Percentiles rank a stretch among this genome's conserved stretches.
These are phyloP conservation scores for Fusarium nematophilum DNA, from an alignment of 2,329 filamentous ascomycete genomes.

Conservation along the genomic window DNA sequence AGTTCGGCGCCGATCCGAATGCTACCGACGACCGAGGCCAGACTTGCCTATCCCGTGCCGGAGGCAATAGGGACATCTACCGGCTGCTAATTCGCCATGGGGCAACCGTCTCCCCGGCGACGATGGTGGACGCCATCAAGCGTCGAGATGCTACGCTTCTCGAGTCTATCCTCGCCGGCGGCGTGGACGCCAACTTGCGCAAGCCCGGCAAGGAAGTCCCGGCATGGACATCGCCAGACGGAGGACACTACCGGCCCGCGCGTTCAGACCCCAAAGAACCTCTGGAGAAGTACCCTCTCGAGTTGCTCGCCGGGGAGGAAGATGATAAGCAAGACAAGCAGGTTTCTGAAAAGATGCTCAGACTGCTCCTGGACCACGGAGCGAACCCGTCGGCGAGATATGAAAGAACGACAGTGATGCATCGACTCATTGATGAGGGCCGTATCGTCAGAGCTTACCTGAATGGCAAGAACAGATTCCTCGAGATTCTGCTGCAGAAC, in stretches of 20 bases:
- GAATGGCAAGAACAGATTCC: not conserved
- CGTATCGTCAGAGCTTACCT: too few relatives aligned
- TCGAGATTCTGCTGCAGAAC: not conserved
- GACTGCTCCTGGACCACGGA: not conserved
- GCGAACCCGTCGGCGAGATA: not conserved
- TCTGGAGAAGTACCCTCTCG: too few relatives aligned
- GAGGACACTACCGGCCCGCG: too few relatives aligned
- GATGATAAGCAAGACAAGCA: too few relatives aligned
- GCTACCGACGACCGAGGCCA: not conserved
- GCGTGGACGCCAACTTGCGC: not conserved
- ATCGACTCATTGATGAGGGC: too few relatives aligned
- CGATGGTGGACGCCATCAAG: not conserved
- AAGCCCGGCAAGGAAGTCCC: not conserved
- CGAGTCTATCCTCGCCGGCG: not conserved
- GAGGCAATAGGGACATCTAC: not conserved
- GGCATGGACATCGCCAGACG: not conserved
- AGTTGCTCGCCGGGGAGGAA: too few relatives aligned
- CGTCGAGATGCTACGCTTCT: not conserved
- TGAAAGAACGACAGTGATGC: not conserved
- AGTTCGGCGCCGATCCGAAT: slow-evolving; percentile 3
- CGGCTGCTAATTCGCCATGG: not conserved
- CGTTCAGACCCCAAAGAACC: too few relatives aligned
- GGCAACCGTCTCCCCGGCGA: not conserved
- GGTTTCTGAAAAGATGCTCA: too few relatives aligned
- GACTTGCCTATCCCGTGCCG: slow-evolving; percentile 2